Percentiles rank a stretch among this genome's conserved stretches.
Evolutionary conservation across 1,284 basidiomycete species (phyloP).

Genomic region (Cutaneotrichosporon sp.): DNA sequence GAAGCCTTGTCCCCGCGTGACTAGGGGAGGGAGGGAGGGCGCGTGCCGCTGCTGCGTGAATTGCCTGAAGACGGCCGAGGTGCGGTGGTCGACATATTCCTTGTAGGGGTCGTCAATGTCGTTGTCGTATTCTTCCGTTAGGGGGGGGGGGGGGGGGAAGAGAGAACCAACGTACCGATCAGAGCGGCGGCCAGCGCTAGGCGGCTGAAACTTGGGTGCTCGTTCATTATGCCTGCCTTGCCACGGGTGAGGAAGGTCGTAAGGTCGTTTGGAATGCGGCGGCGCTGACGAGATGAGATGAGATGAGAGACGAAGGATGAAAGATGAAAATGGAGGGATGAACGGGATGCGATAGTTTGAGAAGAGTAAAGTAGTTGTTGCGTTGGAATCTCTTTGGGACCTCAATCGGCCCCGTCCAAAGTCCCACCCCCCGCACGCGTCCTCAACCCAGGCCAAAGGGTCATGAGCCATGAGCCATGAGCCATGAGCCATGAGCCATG

Average conservation of each 20-base stretch:
- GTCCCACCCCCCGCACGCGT: too few relatives aligned
- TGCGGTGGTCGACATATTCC: constrained; percentile 31
- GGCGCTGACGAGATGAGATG: neutral
- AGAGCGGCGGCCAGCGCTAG: constrained; percentile 48
- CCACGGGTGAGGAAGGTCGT: neutral
- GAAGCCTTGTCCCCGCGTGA: neutral
- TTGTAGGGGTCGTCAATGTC: constrained; percentile 29
- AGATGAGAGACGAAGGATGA: neutral
- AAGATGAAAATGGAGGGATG: neutral
- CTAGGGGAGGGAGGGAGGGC: constrained; percentile 21
- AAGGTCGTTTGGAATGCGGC: neutral
- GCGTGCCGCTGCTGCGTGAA: constrained; percentile 23
- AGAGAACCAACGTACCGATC: constrained; percentile 23
- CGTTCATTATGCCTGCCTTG: constrained; percentile 1
- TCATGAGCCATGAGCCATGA: too few relatives aligned
- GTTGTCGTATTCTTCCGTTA: constrained; percentile 49
- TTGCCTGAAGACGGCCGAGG: constrained; percentile 45
- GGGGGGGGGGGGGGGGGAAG: neutral
- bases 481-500: too few relatives aligned
- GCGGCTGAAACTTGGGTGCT: constrained; percentile 27
- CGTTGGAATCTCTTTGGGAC: too few relatives aligned
- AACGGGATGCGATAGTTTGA: neutral
- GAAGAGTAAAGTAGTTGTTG: too few relatives aligned
- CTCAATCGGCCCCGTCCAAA: too few relatives aligned
- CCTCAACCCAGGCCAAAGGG: too few relatives aligned